phyloP scores from a whole-genome alignment of 257 asterid genomes.

The Gynochthodes officinalis region DNA sequence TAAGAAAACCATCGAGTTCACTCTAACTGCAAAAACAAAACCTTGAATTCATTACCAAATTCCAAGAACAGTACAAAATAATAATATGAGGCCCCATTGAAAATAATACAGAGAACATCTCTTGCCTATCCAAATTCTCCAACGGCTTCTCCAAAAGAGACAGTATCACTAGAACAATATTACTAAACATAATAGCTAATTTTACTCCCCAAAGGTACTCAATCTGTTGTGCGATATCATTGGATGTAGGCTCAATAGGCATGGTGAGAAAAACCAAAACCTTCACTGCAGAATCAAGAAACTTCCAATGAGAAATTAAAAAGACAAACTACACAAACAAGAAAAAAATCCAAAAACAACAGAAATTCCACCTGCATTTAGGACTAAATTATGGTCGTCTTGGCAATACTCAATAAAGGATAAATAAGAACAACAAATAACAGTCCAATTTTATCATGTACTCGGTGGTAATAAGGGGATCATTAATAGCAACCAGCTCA shows the following conservation, averaged over 20 bases:
- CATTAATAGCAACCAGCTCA: no score
- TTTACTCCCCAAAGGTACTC: no score
- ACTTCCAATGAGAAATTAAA: neutral
- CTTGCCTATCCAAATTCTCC: slow-evolving; percentile 75
- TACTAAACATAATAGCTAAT: slow-evolving; percentile 53
- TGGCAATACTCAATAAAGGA: slow-evolving; percentile 67
- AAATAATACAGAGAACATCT: slow-evolving; percentile 12
- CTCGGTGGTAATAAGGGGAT: no score
- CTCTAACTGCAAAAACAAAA: neutral
- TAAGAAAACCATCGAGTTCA: neutral
- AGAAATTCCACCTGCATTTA: no score
- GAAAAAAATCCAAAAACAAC: neutral
- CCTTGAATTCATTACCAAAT: neutral
- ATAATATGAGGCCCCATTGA: no score
- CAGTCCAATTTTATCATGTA: no score
- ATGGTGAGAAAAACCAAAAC: no score
- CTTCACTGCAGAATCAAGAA: slow-evolving; percentile 55
- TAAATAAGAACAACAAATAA: no score
- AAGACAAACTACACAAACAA: neutral
- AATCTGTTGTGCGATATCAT: no score
- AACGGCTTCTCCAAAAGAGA: slow-evolving; percentile 72
- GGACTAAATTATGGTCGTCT: slow-evolving; percentile 69
- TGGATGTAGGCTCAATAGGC: no score
- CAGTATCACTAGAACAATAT: slow-evolving; percentile 63
- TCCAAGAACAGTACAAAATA: no score